Percentiles rank a stretch among this genome's conserved stretches.
These are phyloP conservation scores for Infundibulicybe gibba DNA, from an alignment of 768 basidiomycete species.

Conservation along the genomic window DNA sequence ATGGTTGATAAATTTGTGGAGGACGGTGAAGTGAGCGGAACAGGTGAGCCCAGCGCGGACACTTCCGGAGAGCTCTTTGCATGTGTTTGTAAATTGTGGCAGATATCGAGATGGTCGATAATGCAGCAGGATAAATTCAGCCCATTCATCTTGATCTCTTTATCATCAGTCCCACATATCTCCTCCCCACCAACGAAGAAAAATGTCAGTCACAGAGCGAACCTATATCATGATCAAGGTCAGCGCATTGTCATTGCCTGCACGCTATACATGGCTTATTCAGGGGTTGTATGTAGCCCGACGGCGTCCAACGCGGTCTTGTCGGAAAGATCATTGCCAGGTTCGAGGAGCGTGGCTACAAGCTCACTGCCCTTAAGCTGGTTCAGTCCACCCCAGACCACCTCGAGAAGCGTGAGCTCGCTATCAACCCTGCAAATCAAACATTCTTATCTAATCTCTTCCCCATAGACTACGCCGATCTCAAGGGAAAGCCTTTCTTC, in stretches of 20 bases:
- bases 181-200: slow-evolving; percentile 22
- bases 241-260: slow-evolving; percentile 3
- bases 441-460: slow-evolving; percentile 8
- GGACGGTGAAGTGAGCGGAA: slow-evolving; percentile 4
- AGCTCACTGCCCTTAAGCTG: slow-evolving; percentile 94
- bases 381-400: slow-evolving; percentile 75
- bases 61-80: slow-evolving; percentile 41
- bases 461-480: slow-evolving; percentile 86
- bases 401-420: slow-evolving; percentile 79
- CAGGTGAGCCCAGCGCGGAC: slow-evolving; percentile 20
- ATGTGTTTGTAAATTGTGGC: slow-evolving; percentile 34
- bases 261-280: slow-evolving; percentile 9
- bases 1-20: slow-evolving; percentile 5
- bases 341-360: slow-evolving; percentile 98
- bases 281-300: slow-evolving; percentile 56
- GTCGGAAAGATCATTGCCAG: slow-evolving; percentile 93
- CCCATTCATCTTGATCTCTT: slow-evolving; percentile 8
- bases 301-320: slow-evolving; percentile 96
- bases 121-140: slow-evolving; percentile 18
- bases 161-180: slow-evolving; percentile 17
- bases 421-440: slow-evolving; percentile 9
- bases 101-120: slow-evolving; percentile 30
- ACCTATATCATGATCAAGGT: slow-evolving; percentile 99
- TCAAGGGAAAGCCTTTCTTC: slow-evolving; percentile 94
- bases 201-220: slow-evolving; percentile 76